Evolutionary conservation across 2,329 filamentous ascomycete genomes (phyloP).

Genomic region (Aspergillus japonicus): DNA sequence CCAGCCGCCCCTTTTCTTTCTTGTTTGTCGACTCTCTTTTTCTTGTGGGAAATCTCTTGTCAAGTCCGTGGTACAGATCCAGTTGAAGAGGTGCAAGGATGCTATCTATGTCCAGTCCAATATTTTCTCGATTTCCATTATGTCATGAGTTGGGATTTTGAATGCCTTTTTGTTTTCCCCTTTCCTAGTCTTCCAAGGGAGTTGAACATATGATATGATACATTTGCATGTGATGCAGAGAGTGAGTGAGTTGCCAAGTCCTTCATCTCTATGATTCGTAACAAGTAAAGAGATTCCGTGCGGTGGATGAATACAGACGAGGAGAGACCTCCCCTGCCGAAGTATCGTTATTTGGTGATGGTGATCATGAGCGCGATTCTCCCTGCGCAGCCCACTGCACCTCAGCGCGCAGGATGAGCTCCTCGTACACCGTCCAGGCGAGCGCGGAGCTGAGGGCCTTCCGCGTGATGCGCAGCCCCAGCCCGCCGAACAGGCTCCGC

Average conservation of each 20-base stretch:
- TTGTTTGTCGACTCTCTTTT: too few relatives aligned
- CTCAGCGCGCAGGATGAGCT: constrained; percentile 75
- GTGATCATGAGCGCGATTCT: constrained; percentile 9
- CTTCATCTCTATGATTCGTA: neutral
- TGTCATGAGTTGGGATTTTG: constrained; percentile 22
- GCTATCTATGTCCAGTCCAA: too few relatives aligned
- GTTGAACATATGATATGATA: constrained; percentile 22
- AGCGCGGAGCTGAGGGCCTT: constrained; percentile 93
- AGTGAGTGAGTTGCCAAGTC: neutral
- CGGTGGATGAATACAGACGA: too few relatives aligned
- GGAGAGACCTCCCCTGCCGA: too few relatives aligned
- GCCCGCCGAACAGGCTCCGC: constrained; percentile 77
- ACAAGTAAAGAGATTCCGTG: neutral
- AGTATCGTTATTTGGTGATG: too few relatives aligned
- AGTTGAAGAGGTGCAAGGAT: too few relatives aligned
- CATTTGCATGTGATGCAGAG: constrained; percentile 1
- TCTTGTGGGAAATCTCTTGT: too few relatives aligned
- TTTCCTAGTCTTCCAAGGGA: neutral
- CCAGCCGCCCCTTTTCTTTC: neutral
- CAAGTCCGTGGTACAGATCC: too few relatives aligned
- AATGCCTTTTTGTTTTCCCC: neutral
- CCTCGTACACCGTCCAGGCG: constrained; percentile 96
- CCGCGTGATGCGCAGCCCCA: constrained; percentile 81
- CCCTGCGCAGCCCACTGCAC: constrained; percentile 36
- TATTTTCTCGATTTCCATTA: constrained; percentile 4